Conservation (phyloP, 2,329 filamentous ascomycete genomes). For the Ploettnerulaceae sp. region DNA sequence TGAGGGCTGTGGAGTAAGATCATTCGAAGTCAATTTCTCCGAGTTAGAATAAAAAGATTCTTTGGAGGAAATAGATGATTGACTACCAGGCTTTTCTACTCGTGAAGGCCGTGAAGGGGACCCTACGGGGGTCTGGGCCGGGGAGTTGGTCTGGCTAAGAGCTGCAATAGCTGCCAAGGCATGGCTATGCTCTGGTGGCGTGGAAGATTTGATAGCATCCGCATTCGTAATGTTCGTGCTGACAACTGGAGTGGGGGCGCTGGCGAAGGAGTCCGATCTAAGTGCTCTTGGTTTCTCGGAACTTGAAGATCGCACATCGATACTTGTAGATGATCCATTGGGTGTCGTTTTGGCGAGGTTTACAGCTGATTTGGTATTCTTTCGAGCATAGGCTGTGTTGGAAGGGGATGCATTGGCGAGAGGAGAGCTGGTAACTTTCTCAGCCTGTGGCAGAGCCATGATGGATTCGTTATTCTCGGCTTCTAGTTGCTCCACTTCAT, state of each 20-base stretch:
- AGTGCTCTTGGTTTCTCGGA: conserved; percentile 49
- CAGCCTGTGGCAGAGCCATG: conserved; percentile 41
- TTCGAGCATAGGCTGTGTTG: conserved; percentile 48
- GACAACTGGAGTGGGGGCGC: conserved; percentile 59
- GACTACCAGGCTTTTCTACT: conserved; percentile 39
- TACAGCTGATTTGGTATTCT: conserved; percentile 32
- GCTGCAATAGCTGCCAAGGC: conserved; percentile 67
- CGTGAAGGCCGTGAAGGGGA: conserved; percentile 40
- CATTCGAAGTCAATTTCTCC: conserved; percentile 35
- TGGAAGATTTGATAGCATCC: conserved; percentile 54
- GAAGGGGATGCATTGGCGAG: conserved; percentile 38
- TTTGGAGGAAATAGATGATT: conserved; percentile 47
- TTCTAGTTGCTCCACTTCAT: conserved; percentile 35
- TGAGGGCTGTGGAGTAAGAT: conserved; percentile 31
- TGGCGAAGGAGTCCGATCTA: conserved; percentile 58
- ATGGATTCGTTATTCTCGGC: conserved; percentile 36
- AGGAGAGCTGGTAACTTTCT: conserved; percentile 52
- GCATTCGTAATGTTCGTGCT: conserved; percentile 62
- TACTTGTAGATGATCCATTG: conserved; percentile 44
- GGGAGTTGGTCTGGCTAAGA: conserved; percentile 51
- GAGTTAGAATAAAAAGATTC: conserved; percentile 37
- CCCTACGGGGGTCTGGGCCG: conserved; percentile 42
- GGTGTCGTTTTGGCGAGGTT: conserved; percentile 28
- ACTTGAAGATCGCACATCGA: conserved; percentile 42
- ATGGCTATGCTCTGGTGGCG: conserved; percentile 51